Evolutionary conservation across 192 early-diverging fungal species (phyloP), one percentile per base, ranked within the genome.

Genomic region (Backusella luteola): DNA sequence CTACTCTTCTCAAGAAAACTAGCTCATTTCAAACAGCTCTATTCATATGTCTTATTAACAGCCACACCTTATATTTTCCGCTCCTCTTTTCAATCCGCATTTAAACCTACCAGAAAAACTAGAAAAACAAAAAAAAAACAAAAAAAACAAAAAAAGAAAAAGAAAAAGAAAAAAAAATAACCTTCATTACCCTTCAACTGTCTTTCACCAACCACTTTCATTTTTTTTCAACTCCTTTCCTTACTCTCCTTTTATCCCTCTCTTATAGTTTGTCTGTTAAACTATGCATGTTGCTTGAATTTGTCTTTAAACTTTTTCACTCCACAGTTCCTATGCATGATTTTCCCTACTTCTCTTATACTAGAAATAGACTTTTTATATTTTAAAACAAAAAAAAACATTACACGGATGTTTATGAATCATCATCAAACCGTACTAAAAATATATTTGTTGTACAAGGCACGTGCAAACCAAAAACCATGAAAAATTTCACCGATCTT

Each of bases 161-260:
- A 44, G 14, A 44, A 49, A 44, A 44, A 56, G 29, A 49, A 52
- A 56, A n/a, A 56, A 23, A 26, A 56, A 32, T 0, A 19, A 9
- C 32, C 19, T 69, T 34, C 56, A 26, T 59, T 59, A 26, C 23
- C 56, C 56, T 59, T 36, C 32, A 26, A 69, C 67, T 14, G 8
- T 69, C 67, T 36, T 69, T 36, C 29, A 69, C 67, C 67, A 36
- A 32, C 36, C 67, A 59, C 67, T 69, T 69, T 69, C 67, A 67
- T 67, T 67, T 39, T 67, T 67, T 69, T 59, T 59, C 23, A 23
- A 29, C 67, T 69, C 36, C 36, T 69, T 69, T 34, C 35, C n/a
- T 69, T 69, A 39, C 36, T 34, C 19, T 21, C n/a, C 36, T 36
- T 39, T 69, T 26, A 3, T 7, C 7, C 53, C 11, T 56, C 3